A percentile compares a stretch with the other conserved stretches of the same genome.
These are phyloP conservation scores for Pachyrhizus erosus DNA, from an alignment of 306 rosid species.

Conservation along the genomic window DNA sequence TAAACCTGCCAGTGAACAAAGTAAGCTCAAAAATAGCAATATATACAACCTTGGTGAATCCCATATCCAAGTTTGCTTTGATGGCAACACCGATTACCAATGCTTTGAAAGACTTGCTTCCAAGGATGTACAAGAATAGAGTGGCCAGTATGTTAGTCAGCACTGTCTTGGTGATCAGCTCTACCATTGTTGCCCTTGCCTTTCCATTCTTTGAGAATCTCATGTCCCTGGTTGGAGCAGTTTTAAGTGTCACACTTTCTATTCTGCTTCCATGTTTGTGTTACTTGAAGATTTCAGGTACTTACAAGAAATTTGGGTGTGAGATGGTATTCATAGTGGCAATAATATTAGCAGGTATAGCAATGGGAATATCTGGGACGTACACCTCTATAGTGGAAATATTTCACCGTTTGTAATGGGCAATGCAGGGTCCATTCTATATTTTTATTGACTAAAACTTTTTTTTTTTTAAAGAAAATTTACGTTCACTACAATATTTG, in stretches of 20 bases:
- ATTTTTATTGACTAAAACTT: no score
- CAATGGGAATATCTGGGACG: constrained; percentile 55
- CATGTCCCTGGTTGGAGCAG: constrained; percentile 74
- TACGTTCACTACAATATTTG: no score
- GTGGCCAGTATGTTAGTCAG: constrained; percentile 42
- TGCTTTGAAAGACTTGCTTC: constrained; percentile 57
- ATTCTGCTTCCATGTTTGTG: constrained; percentile 56
- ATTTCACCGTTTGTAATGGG: neutral
- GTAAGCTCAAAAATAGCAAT: constrained; percentile 70
- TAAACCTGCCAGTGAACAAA: constrained; percentile 61
- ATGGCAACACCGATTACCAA: constrained; percentile 69
- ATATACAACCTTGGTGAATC: constrained; percentile 72
- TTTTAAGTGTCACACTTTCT: constrained; percentile 67
- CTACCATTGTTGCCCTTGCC: constrained; percentile 50
- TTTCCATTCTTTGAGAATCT: constrained; percentile 63
- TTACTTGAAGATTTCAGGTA: constrained; percentile 54
- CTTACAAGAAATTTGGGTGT: constrained; percentile 36
- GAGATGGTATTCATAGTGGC: constrained; percentile 41
- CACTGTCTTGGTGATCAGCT: constrained; percentile 53
- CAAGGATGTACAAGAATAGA: constrained; percentile 46
- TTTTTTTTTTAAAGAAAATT: no score
- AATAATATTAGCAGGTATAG: constrained; percentile 50
- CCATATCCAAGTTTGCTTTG: constrained; percentile 74
- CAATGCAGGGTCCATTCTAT: neutral
- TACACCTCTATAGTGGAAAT: constrained; percentile 44